These are phyloP conservation scores for Globisporangium canariense DNA, from an alignment of 352 stramenopile species.

Conservation along the genomic window DNA sequence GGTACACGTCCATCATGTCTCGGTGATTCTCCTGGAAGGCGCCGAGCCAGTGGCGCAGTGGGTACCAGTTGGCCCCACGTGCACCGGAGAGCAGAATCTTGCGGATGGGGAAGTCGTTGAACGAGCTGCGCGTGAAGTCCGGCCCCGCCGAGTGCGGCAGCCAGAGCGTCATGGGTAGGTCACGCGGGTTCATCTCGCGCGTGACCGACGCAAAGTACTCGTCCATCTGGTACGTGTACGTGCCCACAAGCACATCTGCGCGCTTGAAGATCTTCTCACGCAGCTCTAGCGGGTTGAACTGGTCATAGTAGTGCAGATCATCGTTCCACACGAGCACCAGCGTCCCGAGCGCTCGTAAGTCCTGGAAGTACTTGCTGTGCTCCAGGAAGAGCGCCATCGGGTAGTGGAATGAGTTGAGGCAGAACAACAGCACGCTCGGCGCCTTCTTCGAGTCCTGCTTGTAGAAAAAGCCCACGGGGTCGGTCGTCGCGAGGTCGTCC, in stretches of 20 bases:
- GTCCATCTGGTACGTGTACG: slow-evolving; percentile 78
- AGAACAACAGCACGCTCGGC: slow-evolving; percentile 72
- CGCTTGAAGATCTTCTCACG: slow-evolving; percentile 64
- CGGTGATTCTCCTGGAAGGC: slow-evolving; percentile 44
- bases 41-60: slow-evolving; percentile 65
- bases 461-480: slow-evolving; percentile 63
- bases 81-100: slow-evolving; percentile 70
- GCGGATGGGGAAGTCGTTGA: slow-evolving; percentile 72
- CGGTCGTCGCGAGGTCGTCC: slow-evolving; percentile 52
- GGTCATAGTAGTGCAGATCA: slow-evolving; percentile 78
- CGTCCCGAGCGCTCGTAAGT: slow-evolving; percentile 60
- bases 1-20: slow-evolving; percentile 59
- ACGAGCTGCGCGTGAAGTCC: slow-evolving; percentile 55
- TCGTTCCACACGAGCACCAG: slow-evolving; percentile 77
- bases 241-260: slow-evolving; percentile 62
- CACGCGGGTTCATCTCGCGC: slow-evolving; percentile 37
- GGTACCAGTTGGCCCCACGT: slow-evolving; percentile 52
- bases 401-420: slow-evolving; percentile 69
- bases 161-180: slow-evolving; percentile 65
- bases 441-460: slow-evolving; percentile 55
- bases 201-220: slow-evolving; percentile 72
- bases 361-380: slow-evolving; percentile 63
- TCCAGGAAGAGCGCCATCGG: slow-evolving; percentile 62
- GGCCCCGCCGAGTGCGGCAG: slow-evolving; percentile 59
- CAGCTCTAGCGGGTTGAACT: slow-evolving; percentile 57